A percentile compares a stretch with the other conserved stretches of the same genome.
Conservation (phyloP, 768 basidiomycete species). For the Lepiota venenata region DNA sequence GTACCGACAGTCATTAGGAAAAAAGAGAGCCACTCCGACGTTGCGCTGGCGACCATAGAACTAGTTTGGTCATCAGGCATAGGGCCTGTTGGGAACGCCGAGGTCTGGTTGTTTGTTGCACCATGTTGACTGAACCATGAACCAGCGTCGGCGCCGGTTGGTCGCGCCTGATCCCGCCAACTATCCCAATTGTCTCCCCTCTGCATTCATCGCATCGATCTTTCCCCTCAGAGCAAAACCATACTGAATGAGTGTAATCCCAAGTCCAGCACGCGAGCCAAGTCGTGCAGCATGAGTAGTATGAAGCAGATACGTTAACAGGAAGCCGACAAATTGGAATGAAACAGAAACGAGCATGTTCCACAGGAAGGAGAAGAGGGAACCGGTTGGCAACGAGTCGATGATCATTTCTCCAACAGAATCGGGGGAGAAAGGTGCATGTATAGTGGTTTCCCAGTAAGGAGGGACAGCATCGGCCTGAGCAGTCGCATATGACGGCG, state of each 20-base stretch:
- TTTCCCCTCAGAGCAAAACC: slow-evolving; percentile 74
- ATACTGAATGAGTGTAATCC: slow-evolving; percentile 96
- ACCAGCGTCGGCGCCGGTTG: slow-evolving; percentile 45
- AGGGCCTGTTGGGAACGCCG: slow-evolving; percentile 18
- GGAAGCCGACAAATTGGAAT: slow-evolving; percentile 96
- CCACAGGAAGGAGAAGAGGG: slow-evolving; percentile 87
- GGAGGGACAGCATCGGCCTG: slow-evolving; percentile 95
- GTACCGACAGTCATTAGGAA: slow-evolving; percentile 85
- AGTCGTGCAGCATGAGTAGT: slow-evolving; percentile 91
- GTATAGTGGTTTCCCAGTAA: slow-evolving; percentile 97
- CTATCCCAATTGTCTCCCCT: slow-evolving; percentile 27
- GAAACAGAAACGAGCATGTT: slow-evolving; percentile 90
- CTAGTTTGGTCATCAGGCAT: slow-evolving; percentile 36
- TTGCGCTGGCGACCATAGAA: slow-evolving; percentile 53
- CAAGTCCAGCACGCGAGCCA: slow-evolving; percentile 91
- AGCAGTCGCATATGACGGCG: slow-evolving; percentile 90
- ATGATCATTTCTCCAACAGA: slow-evolving; percentile 80
- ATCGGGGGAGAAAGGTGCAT: slow-evolving; percentile 73
- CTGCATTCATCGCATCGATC: slow-evolving; percentile 36
- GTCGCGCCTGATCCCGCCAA: slow-evolving; percentile 22
- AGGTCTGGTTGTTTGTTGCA: slow-evolving; percentile 22
- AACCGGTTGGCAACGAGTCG: slow-evolving; percentile 81
- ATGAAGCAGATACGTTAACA: slow-evolving; percentile 91
- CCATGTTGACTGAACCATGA: slow-evolving; percentile 33
- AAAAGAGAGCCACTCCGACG: slow-evolving; percentile 94